Percentiles rank a stretch among this genome's conserved stretches.
These are phyloP conservation scores for Pseudogymnoascus sp. DNA, from an alignment of 2,329 filamentous ascomycete species.

Conservation along the genomic window DNA sequence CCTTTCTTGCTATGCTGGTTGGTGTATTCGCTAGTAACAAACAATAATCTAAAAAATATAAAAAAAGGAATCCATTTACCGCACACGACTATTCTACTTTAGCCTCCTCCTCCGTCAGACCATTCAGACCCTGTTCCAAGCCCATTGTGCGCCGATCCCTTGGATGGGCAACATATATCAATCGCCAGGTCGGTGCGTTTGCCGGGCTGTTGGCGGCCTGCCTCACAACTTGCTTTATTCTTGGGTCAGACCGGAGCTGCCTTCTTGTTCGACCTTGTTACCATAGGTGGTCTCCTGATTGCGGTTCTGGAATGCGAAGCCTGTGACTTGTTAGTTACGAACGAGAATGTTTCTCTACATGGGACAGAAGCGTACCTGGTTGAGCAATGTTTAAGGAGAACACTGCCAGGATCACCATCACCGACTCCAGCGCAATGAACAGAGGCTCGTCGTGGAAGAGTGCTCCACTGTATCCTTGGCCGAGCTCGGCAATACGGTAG, in stretches of 20 bases:
- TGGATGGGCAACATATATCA: conserved; percentile 8
- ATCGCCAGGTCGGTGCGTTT: neutral
- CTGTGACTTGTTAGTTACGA: conserved; percentile 13
- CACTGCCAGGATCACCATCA: conserved; percentile 43
- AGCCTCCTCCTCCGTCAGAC: too few species aligned
- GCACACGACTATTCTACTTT: too few species aligned
- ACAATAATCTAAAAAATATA: too few species aligned
- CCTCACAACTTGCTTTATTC: conserved; percentile 12
- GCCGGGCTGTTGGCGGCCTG: conserved; percentile 11
- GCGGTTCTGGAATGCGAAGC: conserved; percentile 13
- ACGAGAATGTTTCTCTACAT: conserved; percentile 11
- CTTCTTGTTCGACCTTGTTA: neutral
- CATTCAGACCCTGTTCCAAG: conserved; percentile 5
- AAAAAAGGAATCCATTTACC: too few species aligned
- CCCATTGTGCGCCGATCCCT: conserved; percentile 10
- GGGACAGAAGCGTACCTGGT: conserved; percentile 12
- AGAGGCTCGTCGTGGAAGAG: conserved; percentile 48
- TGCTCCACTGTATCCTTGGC: conserved; percentile 52
- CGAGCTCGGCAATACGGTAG: conserved; percentile 60
- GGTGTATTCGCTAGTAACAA: too few species aligned
- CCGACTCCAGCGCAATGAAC: conserved; percentile 53
- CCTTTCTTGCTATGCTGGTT: too few species aligned
- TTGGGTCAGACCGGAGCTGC: neutral
- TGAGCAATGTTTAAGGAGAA: conserved; percentile 34
- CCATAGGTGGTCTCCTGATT: neutral